Percentiles rank a stretch among this genome's conserved stretches.
Evolutionary conservation across 2,329 filamentous ascomycete species (phyloP).

Genomic region (Aspergillus costaricaensis): DNA sequence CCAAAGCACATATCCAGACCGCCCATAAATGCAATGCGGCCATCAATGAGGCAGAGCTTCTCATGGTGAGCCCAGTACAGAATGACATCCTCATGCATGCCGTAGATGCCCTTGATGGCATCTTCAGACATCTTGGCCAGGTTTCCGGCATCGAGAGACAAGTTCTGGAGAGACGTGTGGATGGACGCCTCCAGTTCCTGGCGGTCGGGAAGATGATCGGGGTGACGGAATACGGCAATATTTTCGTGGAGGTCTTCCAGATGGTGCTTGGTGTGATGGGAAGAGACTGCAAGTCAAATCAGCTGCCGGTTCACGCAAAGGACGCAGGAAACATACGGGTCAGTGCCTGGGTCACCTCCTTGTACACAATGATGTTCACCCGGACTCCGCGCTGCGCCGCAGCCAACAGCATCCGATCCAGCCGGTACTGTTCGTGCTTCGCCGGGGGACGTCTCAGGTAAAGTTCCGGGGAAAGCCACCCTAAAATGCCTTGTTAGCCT

Average conservation of each 20-base stretch:
- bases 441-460: conserved; percentile 82
- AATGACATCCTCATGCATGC: conserved; percentile 76
- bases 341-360: conserved; percentile 80
- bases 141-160: conserved; percentile 57
- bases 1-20: conserved; percentile 87
- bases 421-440: conserved; percentile 76
- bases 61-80: conserved; percentile 94
- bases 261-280: conserved; percentile 74
- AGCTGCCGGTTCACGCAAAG: neutral
- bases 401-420: conserved; percentile 79
- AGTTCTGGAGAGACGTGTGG: conserved; percentile 56
- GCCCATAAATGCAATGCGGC: conserved; percentile 83
- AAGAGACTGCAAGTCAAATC: conserved; percentile 54
- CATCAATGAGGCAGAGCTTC: conserved; percentile 82
- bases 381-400: conserved; percentile 83
- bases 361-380: conserved; percentile 86
- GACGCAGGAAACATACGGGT: conserved; percentile 66
- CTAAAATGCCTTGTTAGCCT: conserved; percentile 26
- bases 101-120: conserved; percentile 76
- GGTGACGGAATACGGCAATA: conserved; percentile 86
- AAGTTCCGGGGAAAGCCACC: conserved; percentile 85
- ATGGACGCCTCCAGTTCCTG: conserved; percentile 65
- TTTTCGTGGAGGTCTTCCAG: conserved; percentile 78
- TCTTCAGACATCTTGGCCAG: conserved; percentile 69
- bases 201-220: conserved; percentile 78